These are phyloP conservation scores for Heterobasidion annosum DNA, from an alignment of 1,284 basidiomycete species.

Conservation along the genomic window DNA sequence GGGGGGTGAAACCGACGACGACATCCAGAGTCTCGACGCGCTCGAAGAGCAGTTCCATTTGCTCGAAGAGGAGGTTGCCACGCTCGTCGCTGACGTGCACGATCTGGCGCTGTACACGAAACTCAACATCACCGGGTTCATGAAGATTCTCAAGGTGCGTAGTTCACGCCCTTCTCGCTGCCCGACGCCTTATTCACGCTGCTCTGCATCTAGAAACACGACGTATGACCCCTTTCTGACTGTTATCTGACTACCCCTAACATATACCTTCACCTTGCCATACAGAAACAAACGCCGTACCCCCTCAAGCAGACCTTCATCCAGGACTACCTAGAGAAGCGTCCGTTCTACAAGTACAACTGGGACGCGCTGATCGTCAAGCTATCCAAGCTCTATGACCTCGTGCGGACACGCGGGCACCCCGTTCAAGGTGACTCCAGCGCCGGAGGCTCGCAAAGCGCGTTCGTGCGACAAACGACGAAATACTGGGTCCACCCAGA, in stretches of 20 bases:
- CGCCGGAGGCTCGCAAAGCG: slow-evolving; percentile 92
- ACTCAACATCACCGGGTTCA: slow-evolving; percentile 96
- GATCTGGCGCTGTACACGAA: slow-evolving; percentile 94
- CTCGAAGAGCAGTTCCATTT: slow-evolving; percentile 85
- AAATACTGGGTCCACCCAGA: slow-evolving; percentile 99
- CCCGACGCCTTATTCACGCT: slow-evolving; percentile 1
- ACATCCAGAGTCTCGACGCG: slow-evolving; percentile 63
- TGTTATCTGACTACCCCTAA: background rate
- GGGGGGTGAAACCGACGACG: slow-evolving; percentile 49
- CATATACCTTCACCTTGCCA: background rate
- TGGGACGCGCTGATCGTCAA: slow-evolving; percentile 95
- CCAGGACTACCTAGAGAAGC: slow-evolving; percentile 88
- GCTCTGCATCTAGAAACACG: slow-evolving; percentile 57
- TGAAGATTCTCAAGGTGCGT: slow-evolving; percentile 91
- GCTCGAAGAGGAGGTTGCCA: slow-evolving; percentile 93
- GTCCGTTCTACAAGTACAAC: slow-evolving; percentile 94
- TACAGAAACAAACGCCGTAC: slow-evolving; percentile 71
- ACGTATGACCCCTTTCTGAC: slow-evolving; percentile 34
- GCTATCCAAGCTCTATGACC: slow-evolving; percentile 91
- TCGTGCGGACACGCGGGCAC: slow-evolving; percentile 92
- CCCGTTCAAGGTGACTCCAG: slow-evolving; percentile 90
- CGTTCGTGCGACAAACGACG: slow-evolving; percentile 95
- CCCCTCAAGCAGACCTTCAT: slow-evolving; percentile 68
- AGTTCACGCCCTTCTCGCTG: background rate
- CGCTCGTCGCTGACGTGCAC: slow-evolving; percentile 95